Percentiles rank a stretch among this genome's conserved stretches.
phyloP scores from a whole-genome alignment of 148 eudicot genomes.

The Diospyros lotus region DNA sequence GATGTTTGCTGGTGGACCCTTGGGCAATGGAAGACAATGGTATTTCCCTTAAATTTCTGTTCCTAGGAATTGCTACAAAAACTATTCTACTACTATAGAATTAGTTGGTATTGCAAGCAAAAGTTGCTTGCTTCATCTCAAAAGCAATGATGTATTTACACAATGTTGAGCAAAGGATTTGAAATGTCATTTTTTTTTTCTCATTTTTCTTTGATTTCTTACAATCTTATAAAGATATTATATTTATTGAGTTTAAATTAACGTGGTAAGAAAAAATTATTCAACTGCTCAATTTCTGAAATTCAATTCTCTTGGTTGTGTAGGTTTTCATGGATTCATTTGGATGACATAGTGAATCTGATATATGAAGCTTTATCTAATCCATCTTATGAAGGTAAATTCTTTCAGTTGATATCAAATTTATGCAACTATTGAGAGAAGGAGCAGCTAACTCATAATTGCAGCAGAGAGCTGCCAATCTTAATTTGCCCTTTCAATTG shows the following conservation, averaged over 20 bases:
- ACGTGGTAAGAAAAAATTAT: too few relatives aligned
- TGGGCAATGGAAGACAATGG: slow-evolving; percentile 98
- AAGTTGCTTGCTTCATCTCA: background rate
- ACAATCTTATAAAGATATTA: background rate
- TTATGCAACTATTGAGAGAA: background rate
- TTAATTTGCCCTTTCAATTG: background rate
- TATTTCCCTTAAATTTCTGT: slow-evolving; percentile 22
- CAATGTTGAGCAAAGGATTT: background rate
- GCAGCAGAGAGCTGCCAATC: background rate
- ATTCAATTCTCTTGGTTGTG: slow-evolving; percentile 13
- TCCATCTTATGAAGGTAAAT: slow-evolving; percentile 73
- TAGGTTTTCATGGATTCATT: slow-evolving; percentile 99
- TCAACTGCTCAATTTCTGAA: background rate
- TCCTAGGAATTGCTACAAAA: background rate
- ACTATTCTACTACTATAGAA: background rate
- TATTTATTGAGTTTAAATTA: background rate
- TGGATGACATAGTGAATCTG: slow-evolving; percentile 88
- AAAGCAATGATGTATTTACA: background rate
- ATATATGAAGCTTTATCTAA: slow-evolving; percentile 81
- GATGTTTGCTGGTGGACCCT: slow-evolving; percentile 99
- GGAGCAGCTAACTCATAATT: background rate
- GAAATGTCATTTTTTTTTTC: background rate
- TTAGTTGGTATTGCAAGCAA: background rate
- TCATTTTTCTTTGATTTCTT: background rate
- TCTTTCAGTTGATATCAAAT: background rate